phyloP scores from a whole-genome alignment of 1,139 yeast species.

The Candida sojae region DNA sequence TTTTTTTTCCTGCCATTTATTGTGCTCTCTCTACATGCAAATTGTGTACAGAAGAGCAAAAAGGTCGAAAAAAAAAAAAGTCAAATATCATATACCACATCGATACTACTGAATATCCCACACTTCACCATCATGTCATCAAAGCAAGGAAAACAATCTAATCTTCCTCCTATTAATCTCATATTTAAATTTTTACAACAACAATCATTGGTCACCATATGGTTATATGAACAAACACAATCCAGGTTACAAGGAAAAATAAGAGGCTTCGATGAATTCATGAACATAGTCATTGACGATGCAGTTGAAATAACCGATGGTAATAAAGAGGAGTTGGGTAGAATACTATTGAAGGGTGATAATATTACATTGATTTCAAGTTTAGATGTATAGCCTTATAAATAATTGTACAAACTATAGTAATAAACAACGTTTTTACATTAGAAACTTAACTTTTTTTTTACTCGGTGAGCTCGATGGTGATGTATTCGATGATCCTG shows the following conservation, averaged over 20 bases:
- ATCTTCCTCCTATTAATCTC: slow-evolving; percentile 90
- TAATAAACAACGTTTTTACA: background rate
- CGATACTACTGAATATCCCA: background rate
- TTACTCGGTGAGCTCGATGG: slow-evolving; percentile 1
- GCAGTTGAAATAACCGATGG: slow-evolving; percentile 69
- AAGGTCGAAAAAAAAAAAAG: background rate
- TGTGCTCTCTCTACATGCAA: background rate
- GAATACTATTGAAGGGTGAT: slow-evolving; percentile 87
- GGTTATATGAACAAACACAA: slow-evolving; percentile 86
- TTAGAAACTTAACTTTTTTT: slow-evolving; percentile 12
- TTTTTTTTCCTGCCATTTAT: too few species aligned
- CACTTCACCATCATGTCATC: slow-evolving; percentile 19
- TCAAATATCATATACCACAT: background rate
- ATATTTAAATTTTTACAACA: slow-evolving; percentile 85
- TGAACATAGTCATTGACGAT: slow-evolving; percentile 93
- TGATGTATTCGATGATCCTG: background rate
- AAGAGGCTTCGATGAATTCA: slow-evolving; percentile 94
- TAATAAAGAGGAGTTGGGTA: slow-evolving; percentile 39
- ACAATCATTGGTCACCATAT: slow-evolving; percentile 74
- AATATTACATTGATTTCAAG: slow-evolving; percentile 81
- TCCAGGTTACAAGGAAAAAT: slow-evolving; percentile 81
- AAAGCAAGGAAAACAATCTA: slow-evolving; percentile 29
- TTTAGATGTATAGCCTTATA: slow-evolving; percentile 34
- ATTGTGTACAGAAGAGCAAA: background rate
- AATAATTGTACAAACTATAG: background rate